Conservation (phyloP, 495 filamentous ascomycete genomes). For the Aspergillus heteromorphus region DNA sequence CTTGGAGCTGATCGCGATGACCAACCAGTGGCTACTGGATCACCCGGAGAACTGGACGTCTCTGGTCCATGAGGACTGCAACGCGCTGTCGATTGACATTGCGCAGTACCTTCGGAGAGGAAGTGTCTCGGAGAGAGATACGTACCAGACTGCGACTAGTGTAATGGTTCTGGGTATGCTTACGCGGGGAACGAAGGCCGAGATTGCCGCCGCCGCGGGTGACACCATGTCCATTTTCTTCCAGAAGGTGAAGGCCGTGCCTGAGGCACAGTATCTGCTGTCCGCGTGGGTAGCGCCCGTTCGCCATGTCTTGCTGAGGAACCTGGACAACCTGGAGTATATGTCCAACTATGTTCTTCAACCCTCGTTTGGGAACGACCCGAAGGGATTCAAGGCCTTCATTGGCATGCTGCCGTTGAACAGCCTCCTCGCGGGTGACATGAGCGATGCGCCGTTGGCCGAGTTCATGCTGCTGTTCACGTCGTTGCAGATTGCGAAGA, state of each 20-base stretch:
- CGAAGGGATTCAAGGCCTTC: conserved; percentile 49
- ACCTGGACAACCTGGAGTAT: conserved; percentile 54
- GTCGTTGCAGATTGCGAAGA: conserved; percentile 73
- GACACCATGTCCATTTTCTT: conserved; percentile 59
- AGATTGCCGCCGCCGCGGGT: conserved; percentile 60
- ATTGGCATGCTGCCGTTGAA: conserved; percentile 43
- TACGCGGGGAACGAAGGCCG: conserved; percentile 38
- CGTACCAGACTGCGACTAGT: conserved; percentile 18
- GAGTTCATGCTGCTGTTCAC: conserved; percentile 60
- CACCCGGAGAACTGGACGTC: conserved; percentile 27
- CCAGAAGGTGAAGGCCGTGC: conserved; percentile 32
- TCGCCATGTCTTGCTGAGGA: conserved; percentile 34
- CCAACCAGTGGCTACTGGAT: conserved; percentile 28
- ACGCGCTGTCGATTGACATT: conserved; percentile 21
- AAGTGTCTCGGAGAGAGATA: conserved; percentile 7
- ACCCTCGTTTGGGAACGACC: conserved; percentile 58
- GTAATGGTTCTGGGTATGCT: conserved; percentile 35
- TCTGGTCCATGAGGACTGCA: conserved; percentile 27
- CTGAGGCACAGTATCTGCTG: conserved; percentile 17
- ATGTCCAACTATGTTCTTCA: conserved; percentile 71
- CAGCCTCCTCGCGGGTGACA: conserved; percentile 36
- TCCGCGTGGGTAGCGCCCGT: conserved; percentile 34
- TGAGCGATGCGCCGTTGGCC: conserved; percentile 36
- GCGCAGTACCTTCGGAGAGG: conserved; percentile 8
- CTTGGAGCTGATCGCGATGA: conserved; percentile 26